Conservation (phyloP, 306 rosid genomes). For the Hippophae tibetana region DNA sequence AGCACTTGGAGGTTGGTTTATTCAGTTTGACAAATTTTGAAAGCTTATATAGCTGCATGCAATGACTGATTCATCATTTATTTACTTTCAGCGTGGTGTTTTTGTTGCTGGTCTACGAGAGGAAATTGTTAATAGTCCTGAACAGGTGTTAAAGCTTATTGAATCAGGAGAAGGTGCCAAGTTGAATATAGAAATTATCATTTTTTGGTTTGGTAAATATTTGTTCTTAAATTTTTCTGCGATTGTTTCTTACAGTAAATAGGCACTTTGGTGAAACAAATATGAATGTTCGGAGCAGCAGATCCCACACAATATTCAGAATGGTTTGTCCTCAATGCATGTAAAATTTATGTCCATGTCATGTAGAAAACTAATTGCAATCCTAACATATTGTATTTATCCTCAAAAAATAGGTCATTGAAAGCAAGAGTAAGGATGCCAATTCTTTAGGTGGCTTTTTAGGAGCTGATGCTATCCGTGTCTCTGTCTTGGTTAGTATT, state of each 20-base stretch:
- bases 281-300: slow-evolving; percentile 90
- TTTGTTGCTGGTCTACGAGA: slow-evolving; percentile 88
- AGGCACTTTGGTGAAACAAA: slow-evolving; percentile 96
- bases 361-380: not conserved
- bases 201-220: not conserved
- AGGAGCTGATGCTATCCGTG: slow-evolving; percentile 63
- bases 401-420: slow-evolving; percentile 57
- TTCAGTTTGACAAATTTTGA: slow-evolving; percentile 1
- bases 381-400: not conserved
- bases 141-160: slow-evolving; percentile 71
- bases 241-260: slow-evolving; percentile 42
- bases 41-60: not conserved
- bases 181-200: slow-evolving; percentile 5
- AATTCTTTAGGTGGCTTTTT: slow-evolving; percentile 30
- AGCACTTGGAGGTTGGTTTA: slow-evolving; percentile 76
- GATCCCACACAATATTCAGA: slow-evolving; percentile 95
- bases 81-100: slow-evolving; percentile 60
- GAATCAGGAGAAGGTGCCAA: slow-evolving; percentile 73
- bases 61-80: slow-evolving; percentile 18
- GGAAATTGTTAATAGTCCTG: slow-evolving; percentile 73
- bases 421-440: slow-evolving; percentile 76
- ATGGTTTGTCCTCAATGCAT: slow-evolving; percentile 44
- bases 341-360: not conserved
- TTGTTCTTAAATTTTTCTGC: slow-evolving; percentile 11
- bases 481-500: slow-evolving; percentile 82